Percentiles rank a stretch among this genome's conserved stretches.
Conservation (phyloP, 2,329 filamentous ascomycete genomes). For the Hypocrella siamensis region DNA sequence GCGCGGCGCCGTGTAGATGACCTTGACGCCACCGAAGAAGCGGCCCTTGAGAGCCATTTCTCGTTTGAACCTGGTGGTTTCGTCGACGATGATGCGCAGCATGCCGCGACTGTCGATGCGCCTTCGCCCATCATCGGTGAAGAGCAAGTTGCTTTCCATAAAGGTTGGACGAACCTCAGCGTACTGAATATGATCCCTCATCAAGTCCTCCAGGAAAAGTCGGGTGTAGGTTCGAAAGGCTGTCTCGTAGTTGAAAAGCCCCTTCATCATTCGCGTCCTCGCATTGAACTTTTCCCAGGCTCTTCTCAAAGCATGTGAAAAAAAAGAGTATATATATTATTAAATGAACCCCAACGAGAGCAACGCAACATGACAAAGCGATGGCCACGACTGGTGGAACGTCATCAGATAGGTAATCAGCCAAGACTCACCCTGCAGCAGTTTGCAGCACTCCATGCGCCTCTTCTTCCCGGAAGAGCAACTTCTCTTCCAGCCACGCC, state of each 20-base stretch:
- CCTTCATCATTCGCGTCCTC: constrained; percentile 57
- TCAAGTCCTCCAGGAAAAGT: constrained; percentile 43
- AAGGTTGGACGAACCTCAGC: constrained; percentile 58
- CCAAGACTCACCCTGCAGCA: constrained; percentile 31
- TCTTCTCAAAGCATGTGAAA: constrained; percentile 12
- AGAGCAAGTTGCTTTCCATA: constrained; percentile 46
- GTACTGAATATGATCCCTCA: constrained; percentile 51
- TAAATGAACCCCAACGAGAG: background rate
- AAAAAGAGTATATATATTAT: background rate
- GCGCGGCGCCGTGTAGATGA: constrained; percentile 56
- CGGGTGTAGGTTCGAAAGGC: constrained; percentile 47
- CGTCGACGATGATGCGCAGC: constrained; percentile 42
- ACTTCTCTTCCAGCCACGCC: constrained; percentile 44
- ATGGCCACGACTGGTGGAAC: no score
- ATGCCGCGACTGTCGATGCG: constrained; percentile 41
- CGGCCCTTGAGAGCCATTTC: constrained; percentile 12
- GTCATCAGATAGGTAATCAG: background rate
- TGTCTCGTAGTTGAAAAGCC: constrained; percentile 49
- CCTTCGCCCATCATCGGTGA: constrained; percentile 35
- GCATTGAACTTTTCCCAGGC: constrained; percentile 50
- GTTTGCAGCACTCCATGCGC: constrained; percentile 36
- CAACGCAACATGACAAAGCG: background rate
- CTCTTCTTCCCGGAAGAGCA: constrained; percentile 45
- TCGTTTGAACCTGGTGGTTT: constrained; percentile 30
- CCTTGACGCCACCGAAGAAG: constrained; percentile 48